Conservation (phyloP, 352 stramenopile species). For the Phytophthora kernoviae region DNA sequence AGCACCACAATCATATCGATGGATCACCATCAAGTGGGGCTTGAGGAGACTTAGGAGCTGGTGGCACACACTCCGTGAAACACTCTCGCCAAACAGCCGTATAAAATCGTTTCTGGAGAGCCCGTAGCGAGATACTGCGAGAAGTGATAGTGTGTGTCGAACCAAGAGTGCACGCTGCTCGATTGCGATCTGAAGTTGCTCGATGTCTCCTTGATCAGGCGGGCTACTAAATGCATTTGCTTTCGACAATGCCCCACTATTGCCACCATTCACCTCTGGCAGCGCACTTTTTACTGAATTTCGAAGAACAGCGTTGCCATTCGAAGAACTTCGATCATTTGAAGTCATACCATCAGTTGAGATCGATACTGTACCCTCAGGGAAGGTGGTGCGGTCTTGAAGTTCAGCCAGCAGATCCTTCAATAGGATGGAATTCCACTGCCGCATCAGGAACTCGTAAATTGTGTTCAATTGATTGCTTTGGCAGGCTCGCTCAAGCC, state of each 20-base stretch:
- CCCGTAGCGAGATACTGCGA: slow-evolving; percentile 71
- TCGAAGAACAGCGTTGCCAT: slow-evolving; percentile 1
- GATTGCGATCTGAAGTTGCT: slow-evolving; percentile 52
- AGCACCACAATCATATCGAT: slow-evolving; percentile 49
- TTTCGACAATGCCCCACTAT: slow-evolving; percentile 9
- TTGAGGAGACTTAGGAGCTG: slow-evolving; percentile 54
- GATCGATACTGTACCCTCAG: slow-evolving; percentile 7
- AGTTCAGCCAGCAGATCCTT: slow-evolving; percentile 54
- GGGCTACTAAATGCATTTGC: background rate
- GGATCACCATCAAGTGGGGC: slow-evolving; percentile 80
- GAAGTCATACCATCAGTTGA: background rate
- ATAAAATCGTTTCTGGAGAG: slow-evolving; percentile 68
- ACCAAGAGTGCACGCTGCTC: slow-evolving; percentile 76
- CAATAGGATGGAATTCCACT: slow-evolving; percentile 77
- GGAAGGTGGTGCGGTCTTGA: slow-evolving; percentile 28
- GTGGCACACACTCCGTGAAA: slow-evolving; percentile 44
- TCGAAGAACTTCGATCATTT: slow-evolving; percentile 5
- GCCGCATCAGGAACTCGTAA: slow-evolving; percentile 73
- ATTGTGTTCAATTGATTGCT: slow-evolving; percentile 52
- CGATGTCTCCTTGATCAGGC: slow-evolving; percentile 48
- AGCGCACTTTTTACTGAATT: slow-evolving; percentile 10
- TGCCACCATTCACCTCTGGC: slow-evolving; percentile 1
- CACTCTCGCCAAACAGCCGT: slow-evolving; percentile 56
- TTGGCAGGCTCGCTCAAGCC: slow-evolving; percentile 48
- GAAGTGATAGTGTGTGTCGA: slow-evolving; percentile 73